Conservation (phyloP, 352 stramenopile species). For the Globisporangium recalcitrans region DNA sequence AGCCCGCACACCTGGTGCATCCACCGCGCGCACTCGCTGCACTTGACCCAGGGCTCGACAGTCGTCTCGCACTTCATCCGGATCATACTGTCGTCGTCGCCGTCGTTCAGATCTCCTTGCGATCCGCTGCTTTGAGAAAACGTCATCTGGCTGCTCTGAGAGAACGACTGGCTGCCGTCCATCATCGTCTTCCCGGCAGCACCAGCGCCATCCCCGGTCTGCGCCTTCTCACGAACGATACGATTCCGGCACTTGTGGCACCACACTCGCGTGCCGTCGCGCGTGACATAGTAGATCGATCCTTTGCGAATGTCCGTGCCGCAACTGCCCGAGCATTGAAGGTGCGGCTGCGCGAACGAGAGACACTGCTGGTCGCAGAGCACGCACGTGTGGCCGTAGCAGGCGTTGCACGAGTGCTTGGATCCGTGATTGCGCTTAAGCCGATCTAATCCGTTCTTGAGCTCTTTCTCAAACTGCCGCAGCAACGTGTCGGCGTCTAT, state of each 20-base stretch:
- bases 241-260: constrained; percentile 66
- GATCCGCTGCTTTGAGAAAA: constrained; percentile 18
- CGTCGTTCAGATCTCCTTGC: neutral
- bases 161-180: neutral
- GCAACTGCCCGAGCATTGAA: constrained; percentile 74
- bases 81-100: constrained; percentile 28
- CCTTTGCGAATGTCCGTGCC: constrained; percentile 75
- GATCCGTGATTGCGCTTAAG: constrained; percentile 35
- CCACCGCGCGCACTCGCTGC: constrained; percentile 66
- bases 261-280: constrained; percentile 77
- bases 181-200: neutral
- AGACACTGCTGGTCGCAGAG: constrained; percentile 75
- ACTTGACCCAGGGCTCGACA: constrained; percentile 83
- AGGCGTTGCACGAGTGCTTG: constrained; percentile 54
- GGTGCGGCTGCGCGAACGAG: constrained; percentile 45
- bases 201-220: neutral
- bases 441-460: constrained; percentile 38
- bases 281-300: constrained; percentile 62
- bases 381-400: constrained; percentile 61
- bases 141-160: constrained; percentile 8
- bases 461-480: constrained; percentile 56
- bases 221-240: constrained; percentile 28
- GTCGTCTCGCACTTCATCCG: constrained; percentile 64
- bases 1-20: constrained; percentile 92
- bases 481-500: constrained; percentile 59